phyloP scores from a whole-genome alignment of 192 early-diverging fungal genomes.

The Chytriomyces hyalinus region DNA sequence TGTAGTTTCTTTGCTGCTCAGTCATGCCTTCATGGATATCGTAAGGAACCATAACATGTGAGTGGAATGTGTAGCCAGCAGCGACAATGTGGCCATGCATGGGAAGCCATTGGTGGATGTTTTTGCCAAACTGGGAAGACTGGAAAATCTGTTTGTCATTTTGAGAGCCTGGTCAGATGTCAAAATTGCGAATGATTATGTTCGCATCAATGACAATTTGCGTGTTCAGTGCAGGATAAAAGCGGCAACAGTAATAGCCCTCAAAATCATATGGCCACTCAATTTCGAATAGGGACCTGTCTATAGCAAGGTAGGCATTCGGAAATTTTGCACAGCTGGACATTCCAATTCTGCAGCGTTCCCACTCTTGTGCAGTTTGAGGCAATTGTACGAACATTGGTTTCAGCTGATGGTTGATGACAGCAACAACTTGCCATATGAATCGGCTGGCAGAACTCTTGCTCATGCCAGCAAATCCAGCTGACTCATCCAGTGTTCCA shows the following conservation, averaged over 20 bases:
- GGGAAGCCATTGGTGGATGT: not conserved
- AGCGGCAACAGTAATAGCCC: conserved; percentile 2
- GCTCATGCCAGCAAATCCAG: conserved; percentile 17
- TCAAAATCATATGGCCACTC: conserved; percentile 19
- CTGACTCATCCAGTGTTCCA: conserved; percentile 17
- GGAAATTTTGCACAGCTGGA: conserved; percentile 5
- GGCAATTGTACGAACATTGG: not conserved
- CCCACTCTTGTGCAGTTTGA: not conserved
- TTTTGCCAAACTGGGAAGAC: not conserved
- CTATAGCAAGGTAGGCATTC: conserved; percentile 8
- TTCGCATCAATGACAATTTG: conserved; percentile 9
- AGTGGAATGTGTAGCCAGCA: conserved; percentile 14
- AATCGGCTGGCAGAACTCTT: conserved; percentile 1
- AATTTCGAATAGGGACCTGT: conserved; percentile 16
- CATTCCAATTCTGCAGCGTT: not conserved
- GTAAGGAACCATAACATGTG: conserved; percentile 18
- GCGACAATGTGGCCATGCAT: not conserved
- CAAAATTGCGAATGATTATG: not conserved
- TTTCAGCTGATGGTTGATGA: not conserved
- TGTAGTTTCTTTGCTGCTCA: not conserved
- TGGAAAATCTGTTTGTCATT: conserved; percentile 5
- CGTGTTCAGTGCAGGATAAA: not conserved
- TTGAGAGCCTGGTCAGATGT: conserved; percentile 5
- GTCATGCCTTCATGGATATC: not conserved
- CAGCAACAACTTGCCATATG: conserved; percentile 12